Evolutionary conservation across 2,329 filamentous ascomycete genomes (phyloP), one percentile per base, ranked within the genome.

Genomic region (Bipolaris zeicola): DNA sequence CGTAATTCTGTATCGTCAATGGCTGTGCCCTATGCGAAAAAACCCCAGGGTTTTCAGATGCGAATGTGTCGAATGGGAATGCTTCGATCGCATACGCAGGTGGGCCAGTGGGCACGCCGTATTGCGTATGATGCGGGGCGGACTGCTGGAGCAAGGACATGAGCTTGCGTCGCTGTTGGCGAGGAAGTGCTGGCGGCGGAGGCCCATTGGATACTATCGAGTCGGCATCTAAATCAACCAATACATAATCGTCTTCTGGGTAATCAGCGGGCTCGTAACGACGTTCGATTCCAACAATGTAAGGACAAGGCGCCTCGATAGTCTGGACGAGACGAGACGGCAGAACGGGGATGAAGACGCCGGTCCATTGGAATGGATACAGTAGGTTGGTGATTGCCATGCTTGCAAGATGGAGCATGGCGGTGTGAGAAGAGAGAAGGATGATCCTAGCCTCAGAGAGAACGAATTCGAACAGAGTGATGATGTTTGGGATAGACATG

Each of bases 401-500:
- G 68, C 90, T 96, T 34, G 92, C 94, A 42, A 98, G 84, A 70
- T 98, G 92, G 55, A 99, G 83, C 95, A 99, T 98, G 48, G 92
- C 89, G 1, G 94, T 95, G 74, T 99, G 93, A 1, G 93, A 96
- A 7, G 95, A 98, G 18, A 98, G 82, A 63, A 99, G 88, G 71
- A 99, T 96, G 76, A 99, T 97, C 56, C 94, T 90, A 42, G 93
- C 95, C 79, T 99, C 95, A 1, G 91, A 86, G 74, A 99, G 84
- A 64, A 92, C 90, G 76, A 94, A 97, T 80, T 99, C 95, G 72
- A 97, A 93, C 20, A 99, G 82, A 18, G 91, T 88, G 59, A 99
- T 86, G 57, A 99, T 90, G 75, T 99, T 98, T 51, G 92, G 90
- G 52, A 97, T 87, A 2, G 92, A 96, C 31, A 99, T 81, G 44